Conservation (phyloP, 2,329 filamentous ascomycete species). For the Tetracladium maxilliforme region DNA sequence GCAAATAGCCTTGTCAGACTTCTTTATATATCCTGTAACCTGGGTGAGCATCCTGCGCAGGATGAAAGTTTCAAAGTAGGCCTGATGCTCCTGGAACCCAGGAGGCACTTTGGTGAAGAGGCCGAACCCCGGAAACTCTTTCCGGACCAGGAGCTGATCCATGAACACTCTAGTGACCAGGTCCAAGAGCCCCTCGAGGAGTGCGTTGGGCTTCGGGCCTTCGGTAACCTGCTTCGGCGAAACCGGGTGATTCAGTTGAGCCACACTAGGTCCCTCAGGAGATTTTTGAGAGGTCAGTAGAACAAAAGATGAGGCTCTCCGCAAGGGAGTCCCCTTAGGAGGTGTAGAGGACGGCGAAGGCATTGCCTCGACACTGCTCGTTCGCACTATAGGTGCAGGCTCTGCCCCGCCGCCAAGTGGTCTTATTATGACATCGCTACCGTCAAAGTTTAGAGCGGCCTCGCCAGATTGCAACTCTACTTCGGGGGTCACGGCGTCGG, state of each 20-base stretch:
- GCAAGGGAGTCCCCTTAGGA: constrained; percentile 45
- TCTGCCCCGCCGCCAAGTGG: too few species aligned
- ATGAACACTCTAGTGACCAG: constrained; percentile 68
- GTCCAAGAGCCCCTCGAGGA: constrained; percentile 65
- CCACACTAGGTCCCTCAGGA: constrained; percentile 39
- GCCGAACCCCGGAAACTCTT: constrained; percentile 81
- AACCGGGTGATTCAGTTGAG: constrained; percentile 48
- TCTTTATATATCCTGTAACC: constrained; percentile 53
- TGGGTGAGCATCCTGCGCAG: constrained; percentile 61
- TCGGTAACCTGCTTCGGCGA: constrained; percentile 38
- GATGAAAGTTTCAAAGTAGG: constrained; percentile 87
- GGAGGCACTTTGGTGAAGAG: constrained; percentile 81
- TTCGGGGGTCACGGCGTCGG: constrained; percentile 69
- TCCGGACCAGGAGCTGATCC: constrained; percentile 72
- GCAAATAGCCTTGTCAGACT: constrained; percentile 56
- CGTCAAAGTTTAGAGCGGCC: constrained; percentile 70
- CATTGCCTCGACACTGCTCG: constrained; percentile 41
- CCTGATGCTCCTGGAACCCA: constrained; percentile 86
- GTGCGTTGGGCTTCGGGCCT: constrained; percentile 41
- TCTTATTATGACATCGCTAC: constrained; percentile 70
- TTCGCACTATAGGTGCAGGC: constrained; percentile 59
- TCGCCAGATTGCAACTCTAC: constrained; percentile 77
- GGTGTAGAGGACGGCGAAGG: constrained; percentile 20
- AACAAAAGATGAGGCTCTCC: constrained; percentile 81
- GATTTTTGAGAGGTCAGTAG: constrained; percentile 61